Evolutionary conservation across 2,329 filamentous ascomycete genomes (phyloP), one percentile per base, ranked within the genome.

Genomic region (Fusarium lyarnte): DNA sequence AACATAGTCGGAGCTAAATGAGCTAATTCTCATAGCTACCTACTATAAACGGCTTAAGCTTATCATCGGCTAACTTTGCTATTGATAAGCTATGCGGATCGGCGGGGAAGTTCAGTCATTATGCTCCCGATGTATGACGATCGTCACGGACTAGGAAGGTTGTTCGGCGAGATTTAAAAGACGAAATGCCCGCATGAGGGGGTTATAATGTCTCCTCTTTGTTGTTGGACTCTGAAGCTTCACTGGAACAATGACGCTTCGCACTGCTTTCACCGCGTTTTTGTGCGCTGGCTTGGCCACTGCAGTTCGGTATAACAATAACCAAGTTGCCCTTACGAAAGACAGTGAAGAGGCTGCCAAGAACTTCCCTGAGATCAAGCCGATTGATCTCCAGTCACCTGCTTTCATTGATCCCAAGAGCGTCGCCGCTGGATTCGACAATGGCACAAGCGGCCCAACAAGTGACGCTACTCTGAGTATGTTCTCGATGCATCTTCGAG

Each of bases 381-480:
- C 55, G 2, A 36, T 79, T 3, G 47, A 79, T 10, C 66, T 80
- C 2, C 49, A 64, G 21, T 79, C 78, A 1, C 79, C 79, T 5
- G 71, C 79, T 4, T 80, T 80, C 33, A 51, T 41, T 8, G 58
- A 67, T 6, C 66, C 70, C 0, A 62, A 75, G 41, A 74, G 76
- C 5, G 62, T 80, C 8, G 75, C 78, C 0, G 53, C 55, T 5
- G 68, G 69, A 2, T 80, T 78, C 19, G 57, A 68, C 7, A 78
- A 79, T 33, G 78, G 79, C 21, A 80, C 77, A 0, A 74, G 69
- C 21, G 79, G 78, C 2, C 78, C 78, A 5, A 80, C 78, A 3
- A 38, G 58, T 12, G 73, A 69, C 53, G 60, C 70, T 2, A 66
- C 73, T 3, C 2, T 74, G 45, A 64, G 73, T 74, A 63, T 31